Evolutionary conservation across 192 early-diverging fungal genomes (phyloP), one percentile per base, ranked within the genome.

Genomic region (Phycomyces nitens): DNA sequence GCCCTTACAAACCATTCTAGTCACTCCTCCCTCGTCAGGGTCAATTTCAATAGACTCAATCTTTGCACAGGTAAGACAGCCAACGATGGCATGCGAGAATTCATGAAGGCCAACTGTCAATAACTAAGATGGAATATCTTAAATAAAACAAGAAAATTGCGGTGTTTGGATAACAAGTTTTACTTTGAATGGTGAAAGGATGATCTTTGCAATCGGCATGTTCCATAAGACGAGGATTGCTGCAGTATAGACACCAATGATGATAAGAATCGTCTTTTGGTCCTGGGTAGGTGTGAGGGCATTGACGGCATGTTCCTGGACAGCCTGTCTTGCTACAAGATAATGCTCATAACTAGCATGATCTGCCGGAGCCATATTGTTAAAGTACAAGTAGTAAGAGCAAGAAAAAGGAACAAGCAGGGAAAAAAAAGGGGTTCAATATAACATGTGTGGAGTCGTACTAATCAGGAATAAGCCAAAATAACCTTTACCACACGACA

Each of bases 151-250:
- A 60, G 47, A 47, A n/a, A 26, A 47, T 21, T 50, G n/a, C 49
- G 21, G 16, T 50, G 49, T 50, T 50, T 34, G 2, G 2, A 34
- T 34, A 34, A 5, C 29, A 5, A 34, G 3, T 34, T 68, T 53
- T 61, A 89, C 87, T 80, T 95, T 96, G 85, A 98, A 98, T 0
- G 96, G 96, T 71, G 89, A 89, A n/a, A 98, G 76, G 9, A 98
- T 77, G 55, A 86, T 66, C 60, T 95, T 94, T 2, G 92, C 62
- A 62, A 86, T 78, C 1, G 96, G 96, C 65, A 96, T 82, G 60
- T 92, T 84, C 96, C 96, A 96, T 7, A 96, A 75, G 4, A 90
- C 70, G 2, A 92, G 66, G 40, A 92, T 90, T 11, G 77, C 88
- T 0, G 83, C 66, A 18, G 75, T 73, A 55, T 92, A 92, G 23